A percentile compares a stretch with the other conserved stretches of the same genome.
Evolutionary conservation across 768 basidiomycete species (phyloP).

Genomic region (Psilocybe cubensis): DNA sequence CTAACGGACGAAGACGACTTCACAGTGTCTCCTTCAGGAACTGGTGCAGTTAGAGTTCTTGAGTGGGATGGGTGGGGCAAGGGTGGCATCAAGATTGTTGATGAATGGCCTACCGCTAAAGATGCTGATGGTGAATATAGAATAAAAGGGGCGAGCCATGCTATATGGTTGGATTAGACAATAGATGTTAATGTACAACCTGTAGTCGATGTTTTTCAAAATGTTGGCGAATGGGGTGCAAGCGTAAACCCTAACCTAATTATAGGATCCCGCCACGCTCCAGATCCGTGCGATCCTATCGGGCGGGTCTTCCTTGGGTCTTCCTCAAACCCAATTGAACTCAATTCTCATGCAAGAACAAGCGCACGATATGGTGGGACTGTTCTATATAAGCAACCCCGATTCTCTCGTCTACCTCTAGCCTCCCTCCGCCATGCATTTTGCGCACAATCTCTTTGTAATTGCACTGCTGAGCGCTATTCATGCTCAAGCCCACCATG

Average conservation of each 20-base stretch:
- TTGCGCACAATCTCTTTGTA: slow-evolving; percentile 12
- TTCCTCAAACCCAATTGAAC: not conserved
- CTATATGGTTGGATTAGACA: slow-evolving; percentile 49
- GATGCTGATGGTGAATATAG: slow-evolving; percentile 19
- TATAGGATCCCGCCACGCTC: not conserved
- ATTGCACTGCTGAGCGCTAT: slow-evolving; percentile 24
- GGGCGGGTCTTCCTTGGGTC: slow-evolving; percentile 22
- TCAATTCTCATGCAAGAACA: slow-evolving; percentile 16
- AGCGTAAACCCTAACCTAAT: slow-evolving; percentile 12
- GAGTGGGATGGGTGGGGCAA: slow-evolving; percentile 53
- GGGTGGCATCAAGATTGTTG: slow-evolving; percentile 42
- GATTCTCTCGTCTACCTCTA: not conserved
- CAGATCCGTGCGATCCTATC: slow-evolving; percentile 21
- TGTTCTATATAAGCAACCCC: slow-evolving; percentile 4
- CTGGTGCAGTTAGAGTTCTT: slow-evolving; percentile 45
- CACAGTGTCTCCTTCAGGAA: slow-evolving; percentile 26
- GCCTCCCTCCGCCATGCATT: slow-evolving; percentile 10
- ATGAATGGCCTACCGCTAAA: slow-evolving; percentile 40
- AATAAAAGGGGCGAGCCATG: slow-evolving; percentile 54
- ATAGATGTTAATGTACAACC: not conserved
- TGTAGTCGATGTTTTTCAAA: too few relatives aligned
- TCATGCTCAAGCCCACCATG: slow-evolving; percentile 40
- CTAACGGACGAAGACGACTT: slow-evolving; percentile 52
- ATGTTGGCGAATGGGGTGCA: too few relatives aligned
- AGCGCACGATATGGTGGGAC: not conserved